These are phyloP conservation scores for Avena atlantica DNA, from an alignment of 176 grass and related monocot species.

Conservation along the genomic window DNA sequence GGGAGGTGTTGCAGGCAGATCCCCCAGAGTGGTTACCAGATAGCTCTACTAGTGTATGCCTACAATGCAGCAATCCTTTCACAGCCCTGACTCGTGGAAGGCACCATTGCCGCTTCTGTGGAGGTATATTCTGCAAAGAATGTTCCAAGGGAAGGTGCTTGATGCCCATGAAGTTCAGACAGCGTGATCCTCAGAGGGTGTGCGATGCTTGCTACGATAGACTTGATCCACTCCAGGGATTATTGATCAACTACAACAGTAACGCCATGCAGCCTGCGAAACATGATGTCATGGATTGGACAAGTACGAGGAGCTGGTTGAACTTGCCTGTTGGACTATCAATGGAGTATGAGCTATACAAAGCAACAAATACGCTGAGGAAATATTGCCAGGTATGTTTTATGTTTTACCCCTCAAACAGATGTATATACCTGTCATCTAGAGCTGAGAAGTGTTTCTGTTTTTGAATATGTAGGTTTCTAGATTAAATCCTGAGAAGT, in stretches of 20 bases:
- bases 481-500: conserved; percentile 92
- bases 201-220: conserved; percentile 87
- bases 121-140: conserved; percentile 79
- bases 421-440: conserved; percentile 7
- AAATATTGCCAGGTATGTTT: conserved; percentile 78
- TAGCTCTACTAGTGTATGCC: conserved; percentile 63
- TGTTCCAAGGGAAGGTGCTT: conserved; percentile 85
- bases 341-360: conserved; percentile 98
- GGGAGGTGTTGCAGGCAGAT: conserved; percentile 64
- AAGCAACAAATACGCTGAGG: conserved; percentile 73
- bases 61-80: conserved; percentile 78
- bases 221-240: conserved; percentile 78
- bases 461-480: conserved; percentile 66
- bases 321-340: conserved; percentile 86
- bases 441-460: conserved; percentile 38
- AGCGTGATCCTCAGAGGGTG: conserved; percentile 81
- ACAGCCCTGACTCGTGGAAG: conserved; percentile 74
- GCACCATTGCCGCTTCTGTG: conserved; percentile 97
- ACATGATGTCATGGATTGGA: conserved; percentile 98
- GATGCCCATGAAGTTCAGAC: conserved; percentile 83
- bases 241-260: conserved; percentile 88
- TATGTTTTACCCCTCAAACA: conserved; percentile 19
- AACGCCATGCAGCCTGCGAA: conserved; percentile 84
- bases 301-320: conserved; percentile 79
- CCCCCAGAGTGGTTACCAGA: conserved; percentile 93